Evolutionary conservation across 129 eudicot species (phyloP), one percentile per base, ranked within the genome.

Genomic region (Scalesia atractyloides): DNA sequence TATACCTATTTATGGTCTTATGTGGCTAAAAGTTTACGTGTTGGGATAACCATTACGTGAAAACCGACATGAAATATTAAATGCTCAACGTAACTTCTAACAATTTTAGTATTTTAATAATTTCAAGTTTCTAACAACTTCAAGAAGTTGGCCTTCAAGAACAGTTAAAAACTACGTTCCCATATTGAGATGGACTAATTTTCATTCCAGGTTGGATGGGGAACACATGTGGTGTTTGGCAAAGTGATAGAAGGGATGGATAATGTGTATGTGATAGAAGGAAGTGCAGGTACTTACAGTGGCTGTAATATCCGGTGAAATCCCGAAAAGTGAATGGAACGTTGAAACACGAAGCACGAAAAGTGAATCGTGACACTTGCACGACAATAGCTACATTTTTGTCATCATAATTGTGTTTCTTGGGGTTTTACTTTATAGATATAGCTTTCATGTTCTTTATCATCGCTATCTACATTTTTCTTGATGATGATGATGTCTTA

Each of bases 301-400:
- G 95, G 98, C 65, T n/a, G n/a, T n/a, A n/a, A n/a, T n/a, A n/a
- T 87, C 95, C 0, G 96, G 96, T 34, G 95, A 93, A 76, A 89
- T 93, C 71, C 88, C 89, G 1, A 89, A 84, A 85, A 85, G 75
- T 79, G 82, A 89, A 72, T 89, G 92, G 92, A 92, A 89, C n/a
- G 86, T 79, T 59, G 91, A 76, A 43, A 77, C 54, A 19, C 50
- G 50, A 71, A 77, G 50, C 69, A 54, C 74, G 30, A 22, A 74
- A 52, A 66, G 58, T 64, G 76, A 76, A 76, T 86, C 86, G 43
- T 72, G 72, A 82, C 79, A 65, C 68, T 18, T 22, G 7, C 22
- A 62, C 14, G 9, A 46, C 18, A 51, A 19, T 69, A 73, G 68
- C 57, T 46, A 49, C 44, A 14, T 44, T 58, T 69, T 73, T 16